Conservation (phyloP, 2,329 filamentous ascomycete genomes). For the Colletotrichum sp. region DNA sequence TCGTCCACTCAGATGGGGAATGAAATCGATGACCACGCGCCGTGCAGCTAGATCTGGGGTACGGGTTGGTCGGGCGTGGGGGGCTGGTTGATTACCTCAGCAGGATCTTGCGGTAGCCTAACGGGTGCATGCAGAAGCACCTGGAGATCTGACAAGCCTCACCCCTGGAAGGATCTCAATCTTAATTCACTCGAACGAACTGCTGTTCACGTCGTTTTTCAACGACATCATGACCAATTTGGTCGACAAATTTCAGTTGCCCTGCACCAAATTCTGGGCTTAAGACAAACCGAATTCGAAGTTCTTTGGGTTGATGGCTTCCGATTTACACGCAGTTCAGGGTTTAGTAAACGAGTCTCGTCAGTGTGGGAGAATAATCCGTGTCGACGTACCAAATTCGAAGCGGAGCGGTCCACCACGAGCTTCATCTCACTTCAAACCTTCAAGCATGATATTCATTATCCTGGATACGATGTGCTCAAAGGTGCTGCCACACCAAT, state of each 20-base stretch:
- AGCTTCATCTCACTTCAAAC: background rate
- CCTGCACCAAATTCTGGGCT: background rate
- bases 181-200: background rate
- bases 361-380: background rate
- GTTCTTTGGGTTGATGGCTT: background rate
- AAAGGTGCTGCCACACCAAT: background rate
- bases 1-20: slow-evolving; percentile 13
- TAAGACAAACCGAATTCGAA: background rate
- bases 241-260: background rate
- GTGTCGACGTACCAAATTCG: background rate
- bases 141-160: background rate
- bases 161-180: background rate
- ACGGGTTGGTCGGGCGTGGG: background rate
- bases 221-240: background rate
- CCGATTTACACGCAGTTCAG: background rate
- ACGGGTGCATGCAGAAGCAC: background rate
- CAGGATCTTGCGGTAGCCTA: background rate
- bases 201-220: background rate
- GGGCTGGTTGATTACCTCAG: slow-evolving; percentile 1
- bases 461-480: background rate
- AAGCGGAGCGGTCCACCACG: background rate
- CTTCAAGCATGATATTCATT: background rate
- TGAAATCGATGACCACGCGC: slow-evolving; percentile 16
- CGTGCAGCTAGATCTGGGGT: slow-evolving; percentile 7
- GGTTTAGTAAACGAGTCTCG: background rate